phyloP scores from a whole-genome alignment of 768 basidiomycete genomes.

The Hydnomerulius pinastri region DNA sequence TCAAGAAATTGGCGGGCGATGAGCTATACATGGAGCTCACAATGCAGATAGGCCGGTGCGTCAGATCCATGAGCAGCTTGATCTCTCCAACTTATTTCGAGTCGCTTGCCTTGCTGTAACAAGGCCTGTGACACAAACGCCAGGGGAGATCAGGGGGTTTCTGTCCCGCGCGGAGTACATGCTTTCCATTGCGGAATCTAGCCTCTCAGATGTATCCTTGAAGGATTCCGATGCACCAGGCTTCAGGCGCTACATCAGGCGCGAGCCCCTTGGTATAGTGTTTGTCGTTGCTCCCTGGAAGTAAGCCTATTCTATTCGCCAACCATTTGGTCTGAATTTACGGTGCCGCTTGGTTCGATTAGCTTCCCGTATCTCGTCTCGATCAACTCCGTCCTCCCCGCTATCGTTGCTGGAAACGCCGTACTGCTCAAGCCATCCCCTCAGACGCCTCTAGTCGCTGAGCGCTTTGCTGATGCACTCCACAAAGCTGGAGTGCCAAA shows the following conservation, averaged over 20 bases:
- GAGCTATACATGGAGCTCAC: constrained; percentile 78
- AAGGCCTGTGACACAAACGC: constrained; percentile 77
- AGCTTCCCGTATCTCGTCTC: constrained; percentile 90
- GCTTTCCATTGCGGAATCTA: constrained; percentile 76
- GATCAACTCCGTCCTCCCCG: constrained; percentile 91
- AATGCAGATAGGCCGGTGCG: constrained; percentile 89
- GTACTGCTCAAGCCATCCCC: constrained; percentile 95
- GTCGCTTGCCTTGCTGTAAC: not conserved
- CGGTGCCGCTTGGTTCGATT: not conserved
- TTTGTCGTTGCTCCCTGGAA: constrained; percentile 93
- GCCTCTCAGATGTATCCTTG: constrained; percentile 74
- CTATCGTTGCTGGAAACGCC: constrained; percentile 86
- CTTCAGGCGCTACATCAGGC: constrained; percentile 80
- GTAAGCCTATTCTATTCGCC: constrained; percentile 46
- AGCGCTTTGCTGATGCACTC: constrained; percentile 72
- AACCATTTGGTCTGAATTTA: not conserved
- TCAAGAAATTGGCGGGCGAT: constrained; percentile 45
- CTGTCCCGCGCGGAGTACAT: constrained; percentile 83
- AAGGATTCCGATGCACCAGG: constrained; percentile 80
- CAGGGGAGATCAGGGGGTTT: constrained; percentile 81
- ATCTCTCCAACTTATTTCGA: not conserved
- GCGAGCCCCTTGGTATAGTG: constrained; percentile 83
- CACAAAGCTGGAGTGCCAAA: constrained; percentile 76
- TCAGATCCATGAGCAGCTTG: not conserved
- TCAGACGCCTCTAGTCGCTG: constrained; percentile 89